These are phyloP conservation scores for Vaccinium darrowii DNA, from an alignment of 148 eudicot species.

Conservation along the genomic window DNA sequence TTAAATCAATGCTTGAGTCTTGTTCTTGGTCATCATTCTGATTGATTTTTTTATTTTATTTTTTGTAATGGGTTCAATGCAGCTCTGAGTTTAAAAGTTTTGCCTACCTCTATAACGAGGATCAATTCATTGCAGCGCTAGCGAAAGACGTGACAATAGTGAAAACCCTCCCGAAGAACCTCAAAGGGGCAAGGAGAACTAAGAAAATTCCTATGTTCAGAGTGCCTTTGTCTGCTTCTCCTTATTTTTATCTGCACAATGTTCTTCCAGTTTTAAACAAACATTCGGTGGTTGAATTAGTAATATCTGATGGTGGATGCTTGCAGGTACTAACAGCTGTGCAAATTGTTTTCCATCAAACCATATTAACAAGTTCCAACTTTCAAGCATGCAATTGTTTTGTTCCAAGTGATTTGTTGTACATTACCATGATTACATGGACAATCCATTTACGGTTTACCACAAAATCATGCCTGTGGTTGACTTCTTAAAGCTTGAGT, in stretches of 20 bases:
- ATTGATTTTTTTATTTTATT: background rate
- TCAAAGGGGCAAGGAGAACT: constrained; percentile 77
- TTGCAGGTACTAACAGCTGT: constrained; percentile 59
- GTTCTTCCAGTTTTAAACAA: constrained; percentile 74
- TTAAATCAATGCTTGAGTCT: background rate
- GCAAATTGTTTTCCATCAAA: background rate
- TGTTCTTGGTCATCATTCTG: background rate
- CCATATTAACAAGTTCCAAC: background rate
- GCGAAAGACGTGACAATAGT: constrained; percentile 71
- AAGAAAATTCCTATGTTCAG: constrained; percentile 70
- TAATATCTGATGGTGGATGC: constrained; percentile 88
- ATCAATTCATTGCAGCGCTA: constrained; percentile 75
- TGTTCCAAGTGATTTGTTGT: background rate
- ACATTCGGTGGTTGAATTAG: constrained; percentile 73
- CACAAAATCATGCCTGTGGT: background rate
- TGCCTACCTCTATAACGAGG: constrained; percentile 89
- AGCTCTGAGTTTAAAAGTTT: constrained; percentile 90
- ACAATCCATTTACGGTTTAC: background rate
- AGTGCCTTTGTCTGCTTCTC: constrained; percentile 63
- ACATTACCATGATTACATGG: background rate
- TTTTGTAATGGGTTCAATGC: constrained; percentile 26
- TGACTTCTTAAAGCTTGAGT: background rate
- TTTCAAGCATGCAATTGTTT: background rate
- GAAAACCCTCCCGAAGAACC: constrained; percentile 84
- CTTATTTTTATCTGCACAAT: constrained; percentile 66